Percentiles rank a stretch among this genome's conserved stretches.
Conservation (phyloP, 2,329 filamentous ascomycete species). For the Diaporthe citrichinensis region DNA sequence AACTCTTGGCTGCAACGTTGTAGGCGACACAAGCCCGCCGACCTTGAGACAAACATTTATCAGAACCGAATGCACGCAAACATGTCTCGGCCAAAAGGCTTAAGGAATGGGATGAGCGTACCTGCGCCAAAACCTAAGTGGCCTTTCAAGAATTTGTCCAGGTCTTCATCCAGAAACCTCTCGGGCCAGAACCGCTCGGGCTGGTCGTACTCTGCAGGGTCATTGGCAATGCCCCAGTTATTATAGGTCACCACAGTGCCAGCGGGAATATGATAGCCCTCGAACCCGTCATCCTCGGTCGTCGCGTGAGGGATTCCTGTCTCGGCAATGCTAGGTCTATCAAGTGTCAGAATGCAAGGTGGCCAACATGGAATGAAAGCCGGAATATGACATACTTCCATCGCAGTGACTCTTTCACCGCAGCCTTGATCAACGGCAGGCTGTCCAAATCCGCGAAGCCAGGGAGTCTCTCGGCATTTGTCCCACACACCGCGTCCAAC, state of each 20-base stretch:
- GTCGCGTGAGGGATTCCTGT: conserved; percentile 7
- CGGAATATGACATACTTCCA: background rate
- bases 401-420: background rate
- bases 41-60: background rate
- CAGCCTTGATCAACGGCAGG: conserved; percentile 6
- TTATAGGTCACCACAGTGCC: conserved; percentile 14
- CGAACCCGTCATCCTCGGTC: conserved; percentile 1
- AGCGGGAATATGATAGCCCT: conserved; percentile 9
- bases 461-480: background rate
- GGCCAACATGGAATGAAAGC: no score
- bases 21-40: conserved; percentile 5
- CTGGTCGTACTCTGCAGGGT: background rate
- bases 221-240: conserved; percentile 8
- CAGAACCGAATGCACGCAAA: background rate
- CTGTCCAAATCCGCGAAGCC: background rate
- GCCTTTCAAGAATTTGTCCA: conserved; percentile 7
- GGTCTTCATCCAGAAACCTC: background rate
- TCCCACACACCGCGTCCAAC: background rate
- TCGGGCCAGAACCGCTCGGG: conserved; percentile 13
- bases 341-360: background rate
- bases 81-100: background rate
- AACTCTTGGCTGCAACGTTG: background rate
- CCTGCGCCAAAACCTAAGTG: background rate
- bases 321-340: conserved; percentile 10
- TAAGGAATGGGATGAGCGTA: background rate